Evolutionary conservation across 495 filamentous ascomycete species (phyloP).

Genomic region (Aspergillus hancockii): DNA sequence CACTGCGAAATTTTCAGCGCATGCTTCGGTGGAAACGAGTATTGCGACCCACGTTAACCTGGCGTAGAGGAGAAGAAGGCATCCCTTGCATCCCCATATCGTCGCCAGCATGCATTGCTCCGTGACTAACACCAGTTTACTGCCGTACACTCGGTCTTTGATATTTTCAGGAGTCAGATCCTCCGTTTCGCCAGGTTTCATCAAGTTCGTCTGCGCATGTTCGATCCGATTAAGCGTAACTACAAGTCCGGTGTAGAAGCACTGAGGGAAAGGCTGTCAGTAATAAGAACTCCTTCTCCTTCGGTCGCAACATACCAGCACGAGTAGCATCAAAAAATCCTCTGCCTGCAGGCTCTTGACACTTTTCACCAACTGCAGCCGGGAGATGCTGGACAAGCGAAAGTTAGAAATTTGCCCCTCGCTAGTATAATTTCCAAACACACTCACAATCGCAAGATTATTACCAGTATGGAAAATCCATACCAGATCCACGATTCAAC

Average conservation of each 20-base stretch:
- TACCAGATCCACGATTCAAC: constrained; percentile 1
- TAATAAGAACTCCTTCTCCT: not conserved
- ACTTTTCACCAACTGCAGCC: not conserved
- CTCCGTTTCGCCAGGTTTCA: not conserved
- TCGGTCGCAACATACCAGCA: not conserved
- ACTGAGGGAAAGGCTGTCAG: not conserved
- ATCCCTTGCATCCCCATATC: not conserved
- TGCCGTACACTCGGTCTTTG: not conserved
- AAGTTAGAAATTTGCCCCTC: not conserved
- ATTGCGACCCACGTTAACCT: not conserved
- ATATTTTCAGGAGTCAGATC: not conserved
- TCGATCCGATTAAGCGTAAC: not conserved
- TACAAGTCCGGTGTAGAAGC: not conserved
- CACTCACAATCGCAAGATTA: not conserved
- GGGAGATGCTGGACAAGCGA: not conserved
- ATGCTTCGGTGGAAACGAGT: not conserved
- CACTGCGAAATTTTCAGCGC: not conserved
- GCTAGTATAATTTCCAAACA: not conserved
- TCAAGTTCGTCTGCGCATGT: not conserved
- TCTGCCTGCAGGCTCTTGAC: not conserved
- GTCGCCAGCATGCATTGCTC: constrained; percentile 3
- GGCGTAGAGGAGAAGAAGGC: not conserved
- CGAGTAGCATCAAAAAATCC: not conserved
- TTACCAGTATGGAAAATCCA: not conserved
- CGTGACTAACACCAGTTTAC: not conserved